Evolutionary conservation across 805 yeast species (phyloP).

Genomic region (Ogataea corticis): DNA sequence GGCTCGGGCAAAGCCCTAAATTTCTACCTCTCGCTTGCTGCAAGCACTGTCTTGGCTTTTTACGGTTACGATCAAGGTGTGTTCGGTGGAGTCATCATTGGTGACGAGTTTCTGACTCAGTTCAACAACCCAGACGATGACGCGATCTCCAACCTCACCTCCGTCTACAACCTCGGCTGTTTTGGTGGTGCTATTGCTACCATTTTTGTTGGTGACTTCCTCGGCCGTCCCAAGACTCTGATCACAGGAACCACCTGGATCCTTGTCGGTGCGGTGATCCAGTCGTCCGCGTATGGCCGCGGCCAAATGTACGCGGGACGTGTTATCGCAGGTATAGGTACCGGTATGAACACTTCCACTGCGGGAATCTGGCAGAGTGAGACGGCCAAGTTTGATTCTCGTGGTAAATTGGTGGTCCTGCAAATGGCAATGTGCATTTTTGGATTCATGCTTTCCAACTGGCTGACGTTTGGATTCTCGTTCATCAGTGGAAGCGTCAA

Average conservation of each 20-base stretch:
- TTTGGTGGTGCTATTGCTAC: constrained; percentile 37
- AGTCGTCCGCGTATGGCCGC: constrained; percentile 21
- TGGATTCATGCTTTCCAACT: constrained; percentile 36
- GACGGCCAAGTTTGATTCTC: constrained; percentile 32
- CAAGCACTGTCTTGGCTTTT: constrained; percentile 13
- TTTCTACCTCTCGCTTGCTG: constrained; percentile 13
- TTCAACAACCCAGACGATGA: constrained; percentile 22
- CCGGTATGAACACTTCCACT: constrained; percentile 37
- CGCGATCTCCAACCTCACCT: constrained; percentile 14
- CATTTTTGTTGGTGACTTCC: constrained; percentile 33
- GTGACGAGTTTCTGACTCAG: constrained; percentile 31
- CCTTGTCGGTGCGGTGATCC: constrained; percentile 27
- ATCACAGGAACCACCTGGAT: constrained; percentile 25
- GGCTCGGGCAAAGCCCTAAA: constrained; percentile 13
- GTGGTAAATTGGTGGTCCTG: constrained; percentile 34
- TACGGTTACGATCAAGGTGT: constrained; percentile 47
- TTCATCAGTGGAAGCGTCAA: constrained; percentile 26
- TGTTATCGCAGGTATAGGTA: constrained; percentile 37
- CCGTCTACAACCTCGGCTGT: constrained; percentile 16
- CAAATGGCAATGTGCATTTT: constrained; percentile 33
- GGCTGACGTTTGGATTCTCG: constrained; percentile 39
- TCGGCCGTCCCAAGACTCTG: constrained; percentile 20
- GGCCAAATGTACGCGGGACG: constrained; percentile 35
- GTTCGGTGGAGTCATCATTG: constrained; percentile 38
- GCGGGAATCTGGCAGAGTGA: constrained; percentile 39